Evolutionary conservation across 352 stramenopile genomes (phyloP), one percentile per base, ranked within the genome.

Genomic region (Globisporangium cederbergense): DNA sequence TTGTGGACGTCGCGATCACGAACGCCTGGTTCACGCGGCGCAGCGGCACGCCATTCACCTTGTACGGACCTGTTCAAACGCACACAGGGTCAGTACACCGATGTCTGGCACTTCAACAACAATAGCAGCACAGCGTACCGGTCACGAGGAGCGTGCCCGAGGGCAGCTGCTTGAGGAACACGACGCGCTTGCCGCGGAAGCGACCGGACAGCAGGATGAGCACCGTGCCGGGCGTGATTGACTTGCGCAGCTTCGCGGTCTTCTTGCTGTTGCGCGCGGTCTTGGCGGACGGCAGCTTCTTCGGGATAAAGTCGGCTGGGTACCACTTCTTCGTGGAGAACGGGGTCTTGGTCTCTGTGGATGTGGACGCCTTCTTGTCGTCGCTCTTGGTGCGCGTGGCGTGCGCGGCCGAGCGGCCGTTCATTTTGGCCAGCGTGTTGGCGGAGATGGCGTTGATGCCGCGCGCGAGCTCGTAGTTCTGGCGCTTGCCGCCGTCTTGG

Each of bases 21-120:
- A 99, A 99, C 47, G 95, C 84, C 87, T 99, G 97, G 86, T 99
- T 99, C 49, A 99, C 96, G 65, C 98, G 96, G 72, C 97, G 91
- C 60, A 99, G 78, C 22, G 97, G 98, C 30, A 99, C 97, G 67
- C 97, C 97, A 87, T 99, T 99, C 57, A 99, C 89, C 86, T 98
- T 98, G 93, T 99, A 99, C 28, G 98, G 98, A 73, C 97, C 97
- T 97, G 63, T 2, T 71, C 34, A 11, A 20, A 28, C 25, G 25
- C 25, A 28, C 25, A 28, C 25, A 28, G 25, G 1, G 25, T 28
- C 25, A 28, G 25, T 28, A 28, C 25, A 28, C 25, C 25, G 25
- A 28, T 28, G 1, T 28, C 25, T 28, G 25, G 25, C 25, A 28
- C 25, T 28, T 28, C 25, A 28, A 28, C 25, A 28, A 28, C 75